Percentiles rank a stretch among this genome's conserved stretches.
Conservation (phyloP, 148 eudicot species). For the Rhododendron ovatum region DNA sequence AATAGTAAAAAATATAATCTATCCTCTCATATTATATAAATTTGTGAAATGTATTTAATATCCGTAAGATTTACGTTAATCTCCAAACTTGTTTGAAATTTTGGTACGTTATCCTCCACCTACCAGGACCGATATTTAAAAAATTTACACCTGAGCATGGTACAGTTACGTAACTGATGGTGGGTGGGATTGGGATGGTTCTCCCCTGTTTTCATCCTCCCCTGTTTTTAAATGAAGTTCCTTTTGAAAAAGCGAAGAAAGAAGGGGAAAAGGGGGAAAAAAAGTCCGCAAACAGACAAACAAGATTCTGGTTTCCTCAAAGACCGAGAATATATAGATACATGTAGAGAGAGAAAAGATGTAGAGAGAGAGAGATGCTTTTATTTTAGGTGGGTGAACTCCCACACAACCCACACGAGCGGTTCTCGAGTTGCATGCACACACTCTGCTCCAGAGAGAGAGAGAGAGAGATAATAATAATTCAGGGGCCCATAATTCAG, state of each 20-base stretch:
- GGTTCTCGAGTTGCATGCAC: slow-evolving; percentile 33
- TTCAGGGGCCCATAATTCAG: neutral
- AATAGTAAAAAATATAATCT: too few species aligned
- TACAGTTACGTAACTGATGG: neutral
- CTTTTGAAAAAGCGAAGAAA: neutral
- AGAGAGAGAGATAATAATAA: neutral
- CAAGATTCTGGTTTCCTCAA: slow-evolving; percentile 9
- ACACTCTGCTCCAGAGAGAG: slow-evolving; percentile 1
- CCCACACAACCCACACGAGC: slow-evolving; percentile 47
- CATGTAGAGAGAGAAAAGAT: neutral
- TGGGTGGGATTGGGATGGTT: neutral
- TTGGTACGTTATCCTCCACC: too few species aligned
- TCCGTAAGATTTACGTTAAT: too few species aligned
- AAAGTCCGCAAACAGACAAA: slow-evolving; percentile 16
- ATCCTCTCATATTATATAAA: too few species aligned
- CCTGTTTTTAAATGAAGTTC: neutral
- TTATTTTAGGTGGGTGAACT: slow-evolving; percentile 1
- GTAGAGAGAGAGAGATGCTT: slow-evolving; percentile 1
- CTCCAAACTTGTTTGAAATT: too few species aligned
- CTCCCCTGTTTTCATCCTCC: neutral
- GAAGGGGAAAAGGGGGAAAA: neutral
- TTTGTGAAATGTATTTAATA: too few species aligned
- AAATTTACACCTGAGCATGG: too few species aligned
- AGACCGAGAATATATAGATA: neutral
- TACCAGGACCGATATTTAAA: too few species aligned